Percentiles rank a stretch among this genome's conserved stretches.
Conservation (phyloP, 176 grass and related monocot genomes). For the Rhynchospora tenuis region DNA sequence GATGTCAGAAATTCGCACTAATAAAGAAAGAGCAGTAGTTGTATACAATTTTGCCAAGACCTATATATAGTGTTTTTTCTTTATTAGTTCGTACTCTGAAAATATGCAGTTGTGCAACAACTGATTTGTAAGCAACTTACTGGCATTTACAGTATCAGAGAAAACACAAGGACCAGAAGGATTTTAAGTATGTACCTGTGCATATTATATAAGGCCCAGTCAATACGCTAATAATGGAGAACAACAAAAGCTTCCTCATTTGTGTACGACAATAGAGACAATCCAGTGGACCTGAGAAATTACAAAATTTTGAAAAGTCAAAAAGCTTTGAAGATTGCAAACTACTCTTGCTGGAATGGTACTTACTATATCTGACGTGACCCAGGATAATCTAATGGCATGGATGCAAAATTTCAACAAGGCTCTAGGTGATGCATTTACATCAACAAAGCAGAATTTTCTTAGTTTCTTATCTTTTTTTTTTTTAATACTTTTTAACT, state of each 20-base stretch:
- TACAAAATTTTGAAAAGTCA: not conserved
- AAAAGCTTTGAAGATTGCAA: not conserved
- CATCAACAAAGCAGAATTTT: not conserved
- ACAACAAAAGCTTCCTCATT: not conserved
- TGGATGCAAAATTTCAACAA: not conserved
- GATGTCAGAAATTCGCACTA: not conserved
- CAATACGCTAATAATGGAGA: not conserved
- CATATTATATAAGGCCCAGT: not conserved
- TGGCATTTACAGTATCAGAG: not conserved
- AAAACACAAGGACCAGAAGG: not conserved
- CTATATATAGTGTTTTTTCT: not conserved
- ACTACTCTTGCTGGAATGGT: not conserved
- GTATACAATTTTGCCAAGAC: not conserved
- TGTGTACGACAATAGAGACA: conserved; percentile 2
- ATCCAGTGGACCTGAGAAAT: conserved; percentile 16
- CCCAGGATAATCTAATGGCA: not conserved
- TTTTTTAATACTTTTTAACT: not conserved
- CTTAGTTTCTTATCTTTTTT: not conserved
- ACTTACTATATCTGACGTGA: not conserved
- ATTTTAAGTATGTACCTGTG: conserved; percentile 5
- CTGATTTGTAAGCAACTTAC: not conserved
- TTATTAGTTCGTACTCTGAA: not conserved
- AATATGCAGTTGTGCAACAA: not conserved
- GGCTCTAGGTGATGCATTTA: not conserved
- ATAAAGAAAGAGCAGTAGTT: not conserved